Evolutionary conservation across 2,329 filamentous ascomycete species (phyloP).

Genomic region (Cladosporium cucumerinum): DNA sequence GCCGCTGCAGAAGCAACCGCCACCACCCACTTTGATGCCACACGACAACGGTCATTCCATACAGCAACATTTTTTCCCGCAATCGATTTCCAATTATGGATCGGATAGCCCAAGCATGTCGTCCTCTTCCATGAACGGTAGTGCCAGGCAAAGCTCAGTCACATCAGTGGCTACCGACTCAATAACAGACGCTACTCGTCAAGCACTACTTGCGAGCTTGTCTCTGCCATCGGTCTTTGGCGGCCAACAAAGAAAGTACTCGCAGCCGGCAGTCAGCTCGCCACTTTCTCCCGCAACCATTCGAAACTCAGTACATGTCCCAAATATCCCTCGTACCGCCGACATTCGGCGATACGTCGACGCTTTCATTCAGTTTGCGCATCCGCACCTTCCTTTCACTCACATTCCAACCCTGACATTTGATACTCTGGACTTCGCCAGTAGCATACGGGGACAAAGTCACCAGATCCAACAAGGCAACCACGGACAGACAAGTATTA

Average conservation of each 20-base stretch:
- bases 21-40: constrained; percentile 18
- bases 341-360: constrained; percentile 88
- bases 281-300: constrained; percentile 43
- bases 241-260: constrained; percentile 55
- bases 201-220: constrained; percentile 60
- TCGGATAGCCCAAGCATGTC: constrained; percentile 62
- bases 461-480: constrained; percentile 52
- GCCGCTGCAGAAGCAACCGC: constrained; percentile 19
- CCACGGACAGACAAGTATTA: constrained; percentile 52
- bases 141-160: constrained; percentile 58
- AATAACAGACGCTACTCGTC: constrained; percentile 63
- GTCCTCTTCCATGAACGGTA: constrained; percentile 68
- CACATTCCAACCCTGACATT: constrained; percentile 91
- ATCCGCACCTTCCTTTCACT: constrained; percentile 91
- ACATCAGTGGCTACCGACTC: constrained; percentile 61
- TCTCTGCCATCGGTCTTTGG: constrained; percentile 55
- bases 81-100: constrained; percentile 58
- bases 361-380: constrained; percentile 87
- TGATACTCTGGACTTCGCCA: constrained; percentile 68
- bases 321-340: constrained; percentile 70
- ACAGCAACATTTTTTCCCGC: constrained; percentile 47
- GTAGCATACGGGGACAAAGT: constrained; percentile 47
- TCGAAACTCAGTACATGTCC: constrained; percentile 37
- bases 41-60: constrained; percentile 52
- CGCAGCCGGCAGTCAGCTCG: constrained; percentile 55